phyloP scores from a whole-genome alignment of 2,329 filamentous ascomycete genomes.

The Pseudogymnoascus sp. region DNA sequence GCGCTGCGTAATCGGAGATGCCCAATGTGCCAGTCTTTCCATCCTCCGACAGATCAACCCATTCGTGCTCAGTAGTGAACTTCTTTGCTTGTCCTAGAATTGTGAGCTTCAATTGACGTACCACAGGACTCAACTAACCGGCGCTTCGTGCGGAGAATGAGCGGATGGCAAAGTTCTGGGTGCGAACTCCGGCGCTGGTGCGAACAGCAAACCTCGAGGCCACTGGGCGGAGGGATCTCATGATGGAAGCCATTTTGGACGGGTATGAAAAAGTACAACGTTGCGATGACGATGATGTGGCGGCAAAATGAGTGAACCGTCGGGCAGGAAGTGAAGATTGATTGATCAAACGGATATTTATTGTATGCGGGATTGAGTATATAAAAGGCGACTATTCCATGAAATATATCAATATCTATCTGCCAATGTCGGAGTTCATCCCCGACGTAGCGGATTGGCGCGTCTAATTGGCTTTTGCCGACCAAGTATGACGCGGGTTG shows the following conservation, averaged over 20 bases:
- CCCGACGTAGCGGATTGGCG: conserved; percentile 4
- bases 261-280: neutral
- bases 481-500: conserved; percentile 6
- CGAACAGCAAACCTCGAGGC: conserved; percentile 20
- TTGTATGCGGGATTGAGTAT: neutral
- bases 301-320: conserved; percentile 4
- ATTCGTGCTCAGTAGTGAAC: conserved; percentile 97
- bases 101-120: neutral
- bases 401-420: conserved; percentile 7
- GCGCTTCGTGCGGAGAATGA: conserved; percentile 37
- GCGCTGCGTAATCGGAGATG: conserved; percentile 84
- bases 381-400: neutral
- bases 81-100: conserved; percentile 47
- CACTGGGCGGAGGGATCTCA: conserved; percentile 36
- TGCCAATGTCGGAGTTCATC: conserved; percentile 6
- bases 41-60: conserved; percentile 82
- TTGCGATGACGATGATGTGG: neutral
- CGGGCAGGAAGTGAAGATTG: neutral
- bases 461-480: conserved; percentile 7
- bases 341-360: neutral
- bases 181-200: conserved; percentile 14
- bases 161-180: conserved; percentile 30
- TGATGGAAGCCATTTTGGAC: conserved; percentile 53
- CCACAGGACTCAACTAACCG: conserved; percentile 30
- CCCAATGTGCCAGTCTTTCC: conserved; percentile 74